phyloP scores from a whole-genome alignment of 257 asterid species.

The Eustoma russellianum region DNA sequence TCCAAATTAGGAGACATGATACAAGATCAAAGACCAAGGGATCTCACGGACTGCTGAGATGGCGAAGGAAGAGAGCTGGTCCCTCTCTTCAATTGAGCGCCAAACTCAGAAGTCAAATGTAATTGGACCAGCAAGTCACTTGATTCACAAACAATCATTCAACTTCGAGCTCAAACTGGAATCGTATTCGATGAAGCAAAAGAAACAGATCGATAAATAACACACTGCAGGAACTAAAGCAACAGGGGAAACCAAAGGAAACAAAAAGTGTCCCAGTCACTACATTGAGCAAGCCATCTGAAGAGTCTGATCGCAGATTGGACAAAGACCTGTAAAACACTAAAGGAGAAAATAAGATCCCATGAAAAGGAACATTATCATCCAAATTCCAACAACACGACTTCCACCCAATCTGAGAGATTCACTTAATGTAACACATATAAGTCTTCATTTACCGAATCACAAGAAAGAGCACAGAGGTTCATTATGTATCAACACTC shows the following conservation, averaged over 20 bases:
- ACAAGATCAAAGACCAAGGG: constrained; percentile 15
- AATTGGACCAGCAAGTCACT: constrained; percentile 17
- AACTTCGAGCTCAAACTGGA: constrained; percentile 25
- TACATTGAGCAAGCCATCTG: constrained; percentile 49
- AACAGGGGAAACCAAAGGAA: constrained; percentile 18
- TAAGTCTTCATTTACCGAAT: neutral
- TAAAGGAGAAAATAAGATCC: neutral
- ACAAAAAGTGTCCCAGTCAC: constrained; percentile 17
- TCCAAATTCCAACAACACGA: neutral
- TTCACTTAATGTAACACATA: neutral
- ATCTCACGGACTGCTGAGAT: constrained; percentile 46
- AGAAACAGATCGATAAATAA: neutral
- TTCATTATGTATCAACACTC: neutral
- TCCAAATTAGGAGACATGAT: constrained; percentile 77
- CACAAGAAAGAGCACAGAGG: neutral
- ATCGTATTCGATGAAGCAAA: constrained; percentile 4
- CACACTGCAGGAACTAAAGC: constrained; percentile 10
- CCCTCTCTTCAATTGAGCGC: constrained; percentile 36
- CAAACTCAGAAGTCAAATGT: constrained; percentile 49
- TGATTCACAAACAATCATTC: constrained; percentile 35
- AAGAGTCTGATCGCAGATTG: constrained; percentile 12
- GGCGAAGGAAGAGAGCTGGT: constrained; percentile 44
- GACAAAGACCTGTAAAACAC: constrained; percentile 29
- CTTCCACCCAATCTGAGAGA: neutral
- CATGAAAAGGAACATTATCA: neutral